phyloP scores from a whole-genome alignment of 192 early-diverging fungal species.

The Umbelopsis sp. region DNA sequence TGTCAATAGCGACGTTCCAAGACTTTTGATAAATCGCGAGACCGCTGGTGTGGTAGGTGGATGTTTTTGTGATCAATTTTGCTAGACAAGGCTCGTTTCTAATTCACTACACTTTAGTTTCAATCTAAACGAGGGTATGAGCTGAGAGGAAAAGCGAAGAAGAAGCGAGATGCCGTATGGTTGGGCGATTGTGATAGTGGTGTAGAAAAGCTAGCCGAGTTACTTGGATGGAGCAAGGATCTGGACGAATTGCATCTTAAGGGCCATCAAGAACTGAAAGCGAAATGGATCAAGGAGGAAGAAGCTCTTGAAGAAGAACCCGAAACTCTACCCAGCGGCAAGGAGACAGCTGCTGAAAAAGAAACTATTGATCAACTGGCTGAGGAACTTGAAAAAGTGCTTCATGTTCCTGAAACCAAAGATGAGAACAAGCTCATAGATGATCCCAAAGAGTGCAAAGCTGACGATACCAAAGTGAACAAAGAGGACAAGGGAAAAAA shows the following conservation, averaged over 20 bases:
- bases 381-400: slow-evolving; percentile 24
- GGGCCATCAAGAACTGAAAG: slow-evolving; percentile 28
- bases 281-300: slow-evolving; percentile 20
- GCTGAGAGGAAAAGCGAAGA: slow-evolving; percentile 4
- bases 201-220: slow-evolving; percentile 62
- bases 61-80: not conserved
- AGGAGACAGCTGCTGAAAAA: slow-evolving; percentile 14
- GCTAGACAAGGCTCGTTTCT: not conserved
- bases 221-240: slow-evolving; percentile 68
- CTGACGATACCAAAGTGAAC: not conserved
- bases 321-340: not conserved
- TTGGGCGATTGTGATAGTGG: slow-evolving; percentile 87
- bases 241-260: slow-evolving; percentile 26
- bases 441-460: not conserved
- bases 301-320: slow-evolving; percentile 17
- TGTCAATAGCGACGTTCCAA: slow-evolving; percentile 66
- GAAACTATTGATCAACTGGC: slow-evolving; percentile 23
- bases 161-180: slow-evolving; percentile 77
- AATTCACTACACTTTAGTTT: not conserved
- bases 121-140: slow-evolving; percentile 13
- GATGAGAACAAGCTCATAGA: not conserved
- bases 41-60: slow-evolving; percentile 64
- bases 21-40: slow-evolving; percentile 91
- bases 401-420: slow-evolving; percentile 11
- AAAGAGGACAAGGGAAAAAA: not conserved